Conservation (phyloP, 345 rosid species). For the Turritis glabra region DNA sequence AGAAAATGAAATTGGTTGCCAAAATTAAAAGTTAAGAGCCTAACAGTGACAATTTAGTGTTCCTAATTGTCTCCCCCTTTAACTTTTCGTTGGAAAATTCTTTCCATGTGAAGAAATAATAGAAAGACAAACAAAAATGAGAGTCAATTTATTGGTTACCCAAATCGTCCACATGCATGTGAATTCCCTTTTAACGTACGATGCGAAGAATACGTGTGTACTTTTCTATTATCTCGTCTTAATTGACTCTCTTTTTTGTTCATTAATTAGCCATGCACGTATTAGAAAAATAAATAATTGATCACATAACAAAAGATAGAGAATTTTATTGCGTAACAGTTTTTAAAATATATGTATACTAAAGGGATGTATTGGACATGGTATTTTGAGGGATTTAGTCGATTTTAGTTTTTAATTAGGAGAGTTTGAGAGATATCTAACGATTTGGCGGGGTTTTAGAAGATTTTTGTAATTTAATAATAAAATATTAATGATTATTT, state of each 20-base stretch:
- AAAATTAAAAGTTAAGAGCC: slow-evolving; percentile 15
- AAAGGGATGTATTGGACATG: too few relatives aligned
- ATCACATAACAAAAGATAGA: too few relatives aligned
- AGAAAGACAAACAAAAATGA: background rate
- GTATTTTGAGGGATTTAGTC: too few relatives aligned
- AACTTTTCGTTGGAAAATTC: background rate
- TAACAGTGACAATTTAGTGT: slow-evolving; percentile 38
- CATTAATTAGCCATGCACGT: background rate
- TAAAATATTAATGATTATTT: too few relatives aligned
- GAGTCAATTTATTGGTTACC: slow-evolving; percentile 36
- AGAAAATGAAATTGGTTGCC: slow-evolving; percentile 7
- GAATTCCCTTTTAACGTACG: slow-evolving; percentile 1
- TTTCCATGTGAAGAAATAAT: slow-evolving; percentile 5
- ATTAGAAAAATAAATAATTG: too few relatives aligned
- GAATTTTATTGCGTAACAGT: too few relatives aligned
- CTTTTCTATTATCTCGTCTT: background rate
- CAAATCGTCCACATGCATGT: slow-evolving; percentile 16
- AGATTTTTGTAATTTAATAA: too few relatives aligned
- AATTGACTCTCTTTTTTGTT: background rate
- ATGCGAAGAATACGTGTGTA: background rate
- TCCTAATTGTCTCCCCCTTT: slow-evolving; percentile 21
- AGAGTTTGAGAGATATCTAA: too few relatives aligned
- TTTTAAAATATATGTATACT: too few relatives aligned
- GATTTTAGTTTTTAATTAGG: too few relatives aligned
- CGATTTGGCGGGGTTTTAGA: too few relatives aligned